Evolutionary conservation across 106 monocot genomes (phyloP), one percentile per base, ranked within the genome.

Genomic region (Triglochin maritima): DNA sequence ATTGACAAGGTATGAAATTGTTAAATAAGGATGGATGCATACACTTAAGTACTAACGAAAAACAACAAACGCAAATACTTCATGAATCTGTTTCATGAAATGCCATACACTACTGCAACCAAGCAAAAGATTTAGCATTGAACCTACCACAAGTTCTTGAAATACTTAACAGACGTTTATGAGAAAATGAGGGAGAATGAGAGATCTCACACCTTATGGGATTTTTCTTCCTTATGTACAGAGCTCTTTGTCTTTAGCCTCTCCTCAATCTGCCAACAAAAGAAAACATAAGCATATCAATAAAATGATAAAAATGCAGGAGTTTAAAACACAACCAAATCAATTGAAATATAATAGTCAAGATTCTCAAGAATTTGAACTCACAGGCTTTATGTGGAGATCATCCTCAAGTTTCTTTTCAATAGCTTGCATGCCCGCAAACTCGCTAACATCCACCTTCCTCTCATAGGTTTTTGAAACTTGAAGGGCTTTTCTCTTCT

Each of bases 351-450:
- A 4, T 4, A 7, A 48, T n/a, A 15, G 3, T 48, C 4, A 7
- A 65, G 9, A 47, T 14, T 14, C 11, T 29, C 16, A 72, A 29
- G 29, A 29, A 29, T 29, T 29, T 10, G 8, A 76, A 64, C 79
- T 12, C 61, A 83, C 83, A 72, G 62, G 70, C 69, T 80, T 80
- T 6, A 69, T 4, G 44, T 68, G 53, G 61, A 62, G 10, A 5
- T 78, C 79, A 1, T 73, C 76, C 46, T 69, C 65, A 56, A 78
- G 71, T 79, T 85, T 85, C 48, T 79, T 81, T 14, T 63, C 78
- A n/a, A 81, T 29, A 17, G 79, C 57, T 9, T 59, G 62, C 81
- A 81, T 68, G 5, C 74, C 74, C 46, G 74, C 79, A 72, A 85
- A 85, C 16, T 76, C 76, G 16, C 71, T 80, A 12, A 62, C 81